Evolutionary conservation across 306 rosid genomes (phyloP).

Genomic region (Pueraria montana): DNA sequence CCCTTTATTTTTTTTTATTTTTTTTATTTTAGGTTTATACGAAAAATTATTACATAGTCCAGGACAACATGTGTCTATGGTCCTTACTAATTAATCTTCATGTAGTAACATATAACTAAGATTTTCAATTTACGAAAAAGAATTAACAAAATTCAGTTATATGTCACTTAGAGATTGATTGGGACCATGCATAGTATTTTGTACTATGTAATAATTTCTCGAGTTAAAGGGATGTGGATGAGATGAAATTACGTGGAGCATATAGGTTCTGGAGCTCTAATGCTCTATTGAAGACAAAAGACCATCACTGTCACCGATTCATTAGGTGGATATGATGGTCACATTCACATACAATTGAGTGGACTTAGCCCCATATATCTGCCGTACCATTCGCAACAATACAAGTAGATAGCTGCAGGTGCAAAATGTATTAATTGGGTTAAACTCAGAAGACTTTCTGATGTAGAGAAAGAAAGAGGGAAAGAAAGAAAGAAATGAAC

Average conservation of each 20-base stretch:
- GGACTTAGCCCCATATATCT: slow-evolving; percentile 52
- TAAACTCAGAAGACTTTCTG: slow-evolving; percentile 43
- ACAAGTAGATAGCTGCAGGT: slow-evolving; percentile 54
- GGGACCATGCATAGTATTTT: background rate
- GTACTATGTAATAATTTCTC: background rate
- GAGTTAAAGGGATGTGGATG: slow-evolving; percentile 48
- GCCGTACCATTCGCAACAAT: slow-evolving; percentile 44
- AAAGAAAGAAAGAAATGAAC: slow-evolving; percentile 25
- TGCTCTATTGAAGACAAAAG: slow-evolving; percentile 60
- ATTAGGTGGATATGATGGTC: slow-evolving; percentile 52
- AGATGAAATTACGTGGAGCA: slow-evolving; percentile 56
- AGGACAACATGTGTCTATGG: too few relatives aligned
- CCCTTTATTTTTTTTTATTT: background rate
- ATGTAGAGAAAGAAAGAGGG: slow-evolving; percentile 31
- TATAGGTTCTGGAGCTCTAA: slow-evolving; percentile 53
- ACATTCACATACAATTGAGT: slow-evolving; percentile 53
- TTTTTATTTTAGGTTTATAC: background rate
- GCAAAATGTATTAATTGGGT: slow-evolving; percentile 50
- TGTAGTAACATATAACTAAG: background rate
- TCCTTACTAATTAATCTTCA: background rate
- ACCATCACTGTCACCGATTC: slow-evolving; percentile 52
- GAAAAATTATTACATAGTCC: background rate
- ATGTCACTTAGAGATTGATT: background rate
- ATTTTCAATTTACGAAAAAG: background rate
- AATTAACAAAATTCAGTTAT: background rate